Evolutionary conservation across 192 early-diverging fungal genomes (phyloP).

Genomic region (Backusella luteola): DNA sequence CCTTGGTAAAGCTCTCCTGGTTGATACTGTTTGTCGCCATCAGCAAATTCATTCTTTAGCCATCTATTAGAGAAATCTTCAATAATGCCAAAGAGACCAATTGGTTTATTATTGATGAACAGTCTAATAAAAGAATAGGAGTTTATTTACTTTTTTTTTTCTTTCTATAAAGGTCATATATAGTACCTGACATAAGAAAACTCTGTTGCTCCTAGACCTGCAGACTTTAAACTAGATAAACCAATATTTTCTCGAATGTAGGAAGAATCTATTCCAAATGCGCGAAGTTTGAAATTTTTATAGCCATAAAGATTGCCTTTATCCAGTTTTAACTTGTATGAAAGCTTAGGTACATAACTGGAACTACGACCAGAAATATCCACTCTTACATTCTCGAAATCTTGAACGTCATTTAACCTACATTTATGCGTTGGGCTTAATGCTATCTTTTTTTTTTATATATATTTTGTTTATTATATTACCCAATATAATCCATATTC

Average conservation of each 20-base stretch:
- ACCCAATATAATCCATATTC: constrained; percentile 18
- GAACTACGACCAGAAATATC: constrained; percentile 9
- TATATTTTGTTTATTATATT: not conserved
- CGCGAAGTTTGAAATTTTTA: constrained; percentile 9
- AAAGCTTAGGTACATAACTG: not conserved
- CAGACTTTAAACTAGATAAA: not conserved
- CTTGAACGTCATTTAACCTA: not conserved
- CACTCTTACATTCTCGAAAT: not conserved
- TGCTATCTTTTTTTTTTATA: not conserved
- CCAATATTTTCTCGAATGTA: constrained; percentile 4
- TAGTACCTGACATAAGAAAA: constrained; percentile 20
- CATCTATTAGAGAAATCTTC: constrained; percentile 43
- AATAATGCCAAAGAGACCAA: constrained; percentile 39
- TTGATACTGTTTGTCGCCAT: constrained; percentile 22
- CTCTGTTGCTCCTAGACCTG: not conserved
- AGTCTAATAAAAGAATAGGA: constrained; percentile 14
- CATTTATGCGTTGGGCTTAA: not conserved
- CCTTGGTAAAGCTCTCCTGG: constrained; percentile 18
- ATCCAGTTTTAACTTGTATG: constrained; percentile 2
- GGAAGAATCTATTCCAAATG: not conserved
- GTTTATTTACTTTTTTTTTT: not conserved
- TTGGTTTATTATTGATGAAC: constrained; percentile 35
- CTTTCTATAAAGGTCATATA: not conserved
- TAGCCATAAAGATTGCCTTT: not conserved
- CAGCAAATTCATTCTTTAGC: constrained; percentile 33